A percentile compares a stretch with the other conserved stretches of the same genome.
phyloP scores from a whole-genome alignment of 2,329 filamentous ascomycete species.

The Colletotrichum scovillei region DNA sequence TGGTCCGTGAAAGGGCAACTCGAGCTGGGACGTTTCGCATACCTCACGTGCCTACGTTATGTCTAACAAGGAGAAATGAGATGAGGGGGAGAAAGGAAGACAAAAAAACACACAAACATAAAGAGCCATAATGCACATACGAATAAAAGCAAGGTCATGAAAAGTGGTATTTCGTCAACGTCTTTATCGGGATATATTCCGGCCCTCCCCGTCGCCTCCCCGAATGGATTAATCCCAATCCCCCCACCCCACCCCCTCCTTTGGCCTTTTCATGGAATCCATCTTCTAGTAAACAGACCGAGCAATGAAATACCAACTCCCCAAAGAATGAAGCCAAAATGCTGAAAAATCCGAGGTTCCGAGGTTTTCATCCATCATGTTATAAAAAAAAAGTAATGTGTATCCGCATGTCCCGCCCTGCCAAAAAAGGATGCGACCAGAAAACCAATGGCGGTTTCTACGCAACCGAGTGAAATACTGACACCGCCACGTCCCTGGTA shows the following conservation, averaged over 20 bases:
- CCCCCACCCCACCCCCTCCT: too few species aligned
- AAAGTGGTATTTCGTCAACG: neutral
- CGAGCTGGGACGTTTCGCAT: neutral
- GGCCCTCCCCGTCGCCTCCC: too few species aligned
- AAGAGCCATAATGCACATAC: neutral
- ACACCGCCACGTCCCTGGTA: too few species aligned
- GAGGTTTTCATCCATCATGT: neutral
- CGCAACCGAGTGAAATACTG: too few species aligned
- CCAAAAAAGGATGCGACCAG: neutral
- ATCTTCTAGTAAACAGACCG: neutral
- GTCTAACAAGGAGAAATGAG: too few species aligned
- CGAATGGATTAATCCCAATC: neutral
- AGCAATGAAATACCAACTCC: neutral
- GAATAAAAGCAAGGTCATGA: neutral
- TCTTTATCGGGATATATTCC: neutral
- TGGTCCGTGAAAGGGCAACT: neutral
- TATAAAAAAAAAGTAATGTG: neutral
- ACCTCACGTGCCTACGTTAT: neutral
- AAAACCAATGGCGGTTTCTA: neutral
- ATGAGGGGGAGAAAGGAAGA: neutral
- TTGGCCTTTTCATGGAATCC: too few species aligned
- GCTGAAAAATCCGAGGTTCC: neutral
- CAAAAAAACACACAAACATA: neutral
- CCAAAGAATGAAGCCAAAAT: neutral
- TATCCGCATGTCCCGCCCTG: neutral